Base-by-base conservation (phyloP, 2,329 filamentous ascomycete genomes). In the Zymoseptoria ardabiliae region DNA sequence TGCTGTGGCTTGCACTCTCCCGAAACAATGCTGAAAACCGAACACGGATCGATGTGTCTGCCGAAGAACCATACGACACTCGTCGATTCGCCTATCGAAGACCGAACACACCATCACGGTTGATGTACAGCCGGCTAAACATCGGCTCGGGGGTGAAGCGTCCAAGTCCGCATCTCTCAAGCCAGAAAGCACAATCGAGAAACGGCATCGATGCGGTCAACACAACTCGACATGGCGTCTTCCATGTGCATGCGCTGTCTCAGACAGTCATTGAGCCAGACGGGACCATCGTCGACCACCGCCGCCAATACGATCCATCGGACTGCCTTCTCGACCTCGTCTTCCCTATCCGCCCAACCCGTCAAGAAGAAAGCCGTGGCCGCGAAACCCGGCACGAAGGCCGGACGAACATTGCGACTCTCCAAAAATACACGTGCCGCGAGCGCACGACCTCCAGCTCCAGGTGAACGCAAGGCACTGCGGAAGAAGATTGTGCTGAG, bases 401-500 rank as follows among this genome's bases (percentile, higher is more conserved):
- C 64, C 17, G 69, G 70, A 23, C 63, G 58, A n/a, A 67, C 67
- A n/a, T 62, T 72, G 10, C 61, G 65, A 13, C 59, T 72, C 20
- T 58, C 60, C 41, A 72, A 72, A 60, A 72, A 71, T 54, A 69
- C 58, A 51, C 70, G 71, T 28, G 57, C 60, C 17, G 30, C 62
- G 3, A 67, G 57, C 10, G 62, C 63, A 7, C 63, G 67, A 41
- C 71, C 71, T 5, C 70, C 70, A 4, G 70, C 65, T 11, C 81
- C 85, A 2, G 93, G 92, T 65, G 92, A 97, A 80, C 85, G 92
- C 66, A 96, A 91, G 77, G 89, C 90, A 25, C 80, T 90, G 72
- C 86, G 91, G 65, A 96, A 95, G 79, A 86, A 90, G 67, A 90
- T 99, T 69, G 86, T 95, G 61, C 85, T 99, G 61, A 93, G 88